Evolutionary conservation across 108 stramenopile genomes (phyloP).

Genomic region (Pinguiococcus pyrenoidosus): DNA sequence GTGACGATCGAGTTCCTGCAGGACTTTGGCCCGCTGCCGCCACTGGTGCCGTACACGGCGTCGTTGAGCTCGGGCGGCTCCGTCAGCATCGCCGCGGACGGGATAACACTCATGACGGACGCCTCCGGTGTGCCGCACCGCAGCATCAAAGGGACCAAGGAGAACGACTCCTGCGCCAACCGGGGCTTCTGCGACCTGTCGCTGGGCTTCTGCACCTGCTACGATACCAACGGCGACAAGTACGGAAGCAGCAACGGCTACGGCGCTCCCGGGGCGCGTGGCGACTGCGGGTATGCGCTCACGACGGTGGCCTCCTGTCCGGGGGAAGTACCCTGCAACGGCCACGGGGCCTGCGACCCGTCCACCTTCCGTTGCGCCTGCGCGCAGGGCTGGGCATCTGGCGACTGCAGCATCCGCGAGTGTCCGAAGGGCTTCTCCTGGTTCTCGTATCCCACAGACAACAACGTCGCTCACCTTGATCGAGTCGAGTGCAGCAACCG

Average conservation of each 20-base stretch:
- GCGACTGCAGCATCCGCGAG: constrained; percentile 6
- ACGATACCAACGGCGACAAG: constrained; percentile 31
- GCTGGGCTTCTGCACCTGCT: constrained; percentile 29
- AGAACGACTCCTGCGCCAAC: constrained; percentile 31
- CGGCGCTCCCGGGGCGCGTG: constrained; percentile 35
- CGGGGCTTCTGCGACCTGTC: constrained; percentile 28
- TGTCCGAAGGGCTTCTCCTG: constrained; percentile 26
- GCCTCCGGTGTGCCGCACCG: no score
- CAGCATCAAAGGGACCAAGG: constrained; percentile 41
- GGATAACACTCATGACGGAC: no score
- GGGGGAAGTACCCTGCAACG: constrained; percentile 28
- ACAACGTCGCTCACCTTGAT: constrained; percentile 28
- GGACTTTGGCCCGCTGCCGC: constrained; percentile 2
- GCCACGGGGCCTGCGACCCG: constrained; percentile 31
- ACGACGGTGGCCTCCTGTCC: constrained; percentile 30
- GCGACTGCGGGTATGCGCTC: constrained; percentile 37
- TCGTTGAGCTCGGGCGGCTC: background rate
- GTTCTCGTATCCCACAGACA: constrained; percentile 33
- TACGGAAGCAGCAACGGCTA: constrained; percentile 30
- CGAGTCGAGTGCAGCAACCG: constrained; percentile 34
- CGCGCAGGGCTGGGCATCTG: constrained; percentile 18
- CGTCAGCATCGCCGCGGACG: no score
- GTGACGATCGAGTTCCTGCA: constrained; percentile 5
- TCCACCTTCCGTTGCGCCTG: constrained; percentile 21
- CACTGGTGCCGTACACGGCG: background rate